Base-by-base conservation (phyloP, 2,329 filamentous ascomycete species). In the Diaporthe humulicola region DNA sequence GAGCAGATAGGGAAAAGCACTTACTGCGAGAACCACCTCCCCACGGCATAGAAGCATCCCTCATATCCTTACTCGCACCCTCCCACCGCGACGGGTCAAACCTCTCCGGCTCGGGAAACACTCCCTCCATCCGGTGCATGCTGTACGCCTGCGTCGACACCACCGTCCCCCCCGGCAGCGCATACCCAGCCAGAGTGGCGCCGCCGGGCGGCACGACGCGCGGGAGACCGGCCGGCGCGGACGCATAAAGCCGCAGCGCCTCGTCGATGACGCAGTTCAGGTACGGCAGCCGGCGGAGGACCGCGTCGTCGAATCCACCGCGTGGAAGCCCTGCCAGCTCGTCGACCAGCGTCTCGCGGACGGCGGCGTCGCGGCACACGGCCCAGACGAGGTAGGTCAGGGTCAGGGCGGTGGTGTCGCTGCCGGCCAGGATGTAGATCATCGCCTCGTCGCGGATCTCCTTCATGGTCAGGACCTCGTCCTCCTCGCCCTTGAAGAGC, bases 331-430 rank as follows among this genome's bases (percentile, higher is more conserved):
- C 74, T 40, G 77, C 78, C 0, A 88, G 76, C 77, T 86, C 85
- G 1, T 78, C 73, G 2, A 84, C 77, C 0, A 88, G 79, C 9
- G 73, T 76, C 1, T 77, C 76, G 45, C 81, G 80, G 38, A 86
- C 73, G 0, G 77, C 71, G 0, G 82, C 80, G 22, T 81, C 73
- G 8, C 77, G 75, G 71, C 81, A 83, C 5, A 86, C 78, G 4
- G 80, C 77, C 84, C 85, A 89, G 8, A 85, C 77, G 0, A 88
- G 79, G 74, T 88, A 90, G 0, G 88, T 90, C 52, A 90, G 75
- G 0, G 86, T 86, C 17, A 84, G 82, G 1, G 88, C 85, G 0
- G 88, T 89, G 0, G 88, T 90, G 74, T 90, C 88, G 57, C 84
- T 87, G 1, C 88, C 88, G 0, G 87, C 89, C 5, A 87, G 74